Evolutionary conservation across 2,329 filamentous ascomycete genomes (phyloP).

Genomic region (Aspergillus pseudotamarii): DNA sequence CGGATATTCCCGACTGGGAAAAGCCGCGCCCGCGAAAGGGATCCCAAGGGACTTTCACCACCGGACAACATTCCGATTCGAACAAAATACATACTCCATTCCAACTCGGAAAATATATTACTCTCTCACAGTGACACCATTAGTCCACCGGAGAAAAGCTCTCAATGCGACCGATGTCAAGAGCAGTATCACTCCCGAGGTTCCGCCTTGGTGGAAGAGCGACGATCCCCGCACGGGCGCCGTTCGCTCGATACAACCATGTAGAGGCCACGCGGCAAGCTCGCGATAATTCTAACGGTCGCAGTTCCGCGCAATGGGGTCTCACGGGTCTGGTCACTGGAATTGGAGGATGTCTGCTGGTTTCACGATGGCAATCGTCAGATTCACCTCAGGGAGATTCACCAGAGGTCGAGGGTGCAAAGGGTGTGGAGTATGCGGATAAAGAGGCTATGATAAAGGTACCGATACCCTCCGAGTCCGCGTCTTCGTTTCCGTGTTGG

Average conservation of each 20-base stretch:
- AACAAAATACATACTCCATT: neutral
- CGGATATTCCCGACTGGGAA: neutral
- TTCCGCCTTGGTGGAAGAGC: neutral
- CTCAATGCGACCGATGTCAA: neutral
- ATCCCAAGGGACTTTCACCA: neutral
- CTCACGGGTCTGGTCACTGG: neutral
- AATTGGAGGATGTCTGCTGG: neutral
- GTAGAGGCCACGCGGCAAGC: neutral
- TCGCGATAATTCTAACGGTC: neutral
- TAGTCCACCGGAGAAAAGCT: neutral
- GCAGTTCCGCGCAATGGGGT: neutral
- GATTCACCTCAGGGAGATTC: neutral
- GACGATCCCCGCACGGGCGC: neutral
- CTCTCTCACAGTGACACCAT: too few species aligned
- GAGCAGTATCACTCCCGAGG: neutral
- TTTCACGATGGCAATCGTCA: neutral
- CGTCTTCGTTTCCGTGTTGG: neutral
- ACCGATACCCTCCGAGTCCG: neutral
- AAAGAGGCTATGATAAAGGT: neutral
- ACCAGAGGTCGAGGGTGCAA: neutral
- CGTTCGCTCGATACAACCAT: neutral
- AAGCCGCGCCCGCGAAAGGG: neutral
- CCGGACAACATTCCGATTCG: neutral
- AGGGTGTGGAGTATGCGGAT: neutral
- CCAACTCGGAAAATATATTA: too few species aligned